A percentile compares a stretch with the other conserved stretches of the same genome.
phyloP scores from a whole-genome alignment of 805 yeast genomes.

The Hanseniaspora jakobsenii region DNA sequence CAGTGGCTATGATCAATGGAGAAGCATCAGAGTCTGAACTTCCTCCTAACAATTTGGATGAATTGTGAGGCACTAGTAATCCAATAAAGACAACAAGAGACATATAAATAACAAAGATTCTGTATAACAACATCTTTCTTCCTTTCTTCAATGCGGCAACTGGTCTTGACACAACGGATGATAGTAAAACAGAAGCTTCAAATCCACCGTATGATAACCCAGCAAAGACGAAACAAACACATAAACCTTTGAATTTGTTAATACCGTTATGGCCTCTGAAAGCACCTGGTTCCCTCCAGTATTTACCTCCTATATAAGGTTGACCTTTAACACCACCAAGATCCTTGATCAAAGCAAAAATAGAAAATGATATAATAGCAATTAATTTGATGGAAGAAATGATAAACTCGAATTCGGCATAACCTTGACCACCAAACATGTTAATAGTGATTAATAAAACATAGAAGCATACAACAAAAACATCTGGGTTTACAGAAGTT shows the following conservation, averaged over 20 bases:
- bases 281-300: constrained; percentile 51
- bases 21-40: constrained; percentile 35
- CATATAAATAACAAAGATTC: constrained; percentile 43
- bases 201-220: constrained; percentile 54
- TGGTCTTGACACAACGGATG: constrained; percentile 38
- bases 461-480: constrained; percentile 46
- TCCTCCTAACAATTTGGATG: constrained; percentile 31
- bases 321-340: constrained; percentile 45
- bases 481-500: constrained; percentile 36
- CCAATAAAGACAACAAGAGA: constrained; percentile 43
- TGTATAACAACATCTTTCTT: constrained; percentile 41
- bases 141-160: constrained; percentile 41
- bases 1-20: constrained; percentile 37
- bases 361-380: constrained; percentile 47
- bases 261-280: constrained; percentile 29
- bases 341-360: constrained; percentile 42
- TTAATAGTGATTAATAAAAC: constrained; percentile 40
- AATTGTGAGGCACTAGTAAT: constrained; percentile 44
- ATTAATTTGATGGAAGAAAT: constrained; percentile 44
- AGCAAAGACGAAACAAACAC: constrained; percentile 41
- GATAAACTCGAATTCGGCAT: constrained; percentile 57
- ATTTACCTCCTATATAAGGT: constrained; percentile 46
- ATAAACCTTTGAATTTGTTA: constrained; percentile 45
- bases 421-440: constrained; percentile 49
- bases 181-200: constrained; percentile 42